A percentile compares a stretch with the other conserved stretches of the same genome.
phyloP scores from a whole-genome alignment of 805 yeast genomes.

The Pichia scutulata region DNA sequence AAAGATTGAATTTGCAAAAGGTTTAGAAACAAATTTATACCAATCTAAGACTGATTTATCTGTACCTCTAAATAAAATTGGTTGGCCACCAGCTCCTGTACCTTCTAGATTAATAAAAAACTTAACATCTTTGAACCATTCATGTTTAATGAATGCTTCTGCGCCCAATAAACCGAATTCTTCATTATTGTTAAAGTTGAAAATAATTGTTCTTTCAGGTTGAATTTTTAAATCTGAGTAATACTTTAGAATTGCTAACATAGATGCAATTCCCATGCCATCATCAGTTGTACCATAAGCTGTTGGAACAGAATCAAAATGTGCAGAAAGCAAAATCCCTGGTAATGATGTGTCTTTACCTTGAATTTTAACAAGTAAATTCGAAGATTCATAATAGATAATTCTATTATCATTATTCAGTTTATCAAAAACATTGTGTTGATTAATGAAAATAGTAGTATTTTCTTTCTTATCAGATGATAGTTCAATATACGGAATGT shows the following conservation, averaged over 20 bases:
- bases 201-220: conserved; percentile 65
- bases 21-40: conserved; percentile 45
- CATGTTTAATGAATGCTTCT: conserved; percentile 58
- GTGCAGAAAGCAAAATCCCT: conserved; percentile 74
- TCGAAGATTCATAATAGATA: conserved; percentile 75
- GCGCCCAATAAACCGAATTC: conserved; percentile 88
- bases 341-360: conserved; percentile 54
- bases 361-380: conserved; percentile 65
- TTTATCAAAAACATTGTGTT: conserved; percentile 42
- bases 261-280: conserved; percentile 79
- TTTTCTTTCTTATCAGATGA: conserved; percentile 7
- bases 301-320: conserved; percentile 84
- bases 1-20: conserved; percentile 72
- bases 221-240: conserved; percentile 30
- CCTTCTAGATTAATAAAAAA: conserved; percentile 83
- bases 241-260: conserved; percentile 60
- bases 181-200: conserved; percentile 85
- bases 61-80: conserved; percentile 76
- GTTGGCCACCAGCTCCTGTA: conserved; percentile 85
- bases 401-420: conserved; percentile 36
- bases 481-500: conserved; percentile 1
- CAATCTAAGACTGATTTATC: conserved; percentile 63
- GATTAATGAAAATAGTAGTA: conserved; percentile 33
- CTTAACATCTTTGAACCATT: conserved; percentile 55
- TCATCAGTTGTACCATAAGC: conserved; percentile 87